phyloP scores from a whole-genome alignment of 2,329 filamentous ascomycete genomes.

The Metarhizium humberi region DNA sequence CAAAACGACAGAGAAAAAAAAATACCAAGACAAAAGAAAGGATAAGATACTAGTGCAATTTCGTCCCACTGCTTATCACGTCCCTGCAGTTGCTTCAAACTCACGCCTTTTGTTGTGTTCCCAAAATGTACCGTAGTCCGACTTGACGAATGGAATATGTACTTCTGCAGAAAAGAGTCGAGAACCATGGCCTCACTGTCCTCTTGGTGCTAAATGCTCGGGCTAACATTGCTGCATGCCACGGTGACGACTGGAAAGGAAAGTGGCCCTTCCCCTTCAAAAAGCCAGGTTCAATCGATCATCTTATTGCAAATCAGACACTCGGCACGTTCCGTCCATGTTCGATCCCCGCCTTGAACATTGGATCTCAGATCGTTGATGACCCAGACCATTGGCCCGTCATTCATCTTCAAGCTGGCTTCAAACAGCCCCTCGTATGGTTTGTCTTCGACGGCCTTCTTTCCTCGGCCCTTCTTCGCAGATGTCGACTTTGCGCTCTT shows the following conservation, averaged over 20 bases:
- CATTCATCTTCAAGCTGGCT: conserved; percentile 37
- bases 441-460: conserved; percentile 26
- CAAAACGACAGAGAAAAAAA: not conserved
- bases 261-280: not conserved
- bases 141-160: not conserved
- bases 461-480: conserved; percentile 28
- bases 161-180: not conserved
- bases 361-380: conserved; percentile 41
- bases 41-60: not conserved
- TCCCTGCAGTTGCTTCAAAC: not conserved
- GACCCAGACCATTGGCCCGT: conserved; percentile 38
- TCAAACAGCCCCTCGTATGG: conserved; percentile 45
- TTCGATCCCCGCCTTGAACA: conserved; percentile 38
- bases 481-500: conserved; percentile 16
- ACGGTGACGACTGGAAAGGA: not conserved
- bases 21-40: not conserved
- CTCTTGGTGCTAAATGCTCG: not conserved
- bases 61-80: not conserved
- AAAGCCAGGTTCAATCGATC: conserved; percentile 23
- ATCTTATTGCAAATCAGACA: conserved; percentile 41
- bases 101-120: not conserved
- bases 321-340: conserved; percentile 39
- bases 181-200: not conserved
- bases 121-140: not conserved
- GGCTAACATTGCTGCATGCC: not conserved